phyloP scores from a whole-genome alignment of 1,139 yeast species.

The Saccharomyces pastorianus region DNA sequence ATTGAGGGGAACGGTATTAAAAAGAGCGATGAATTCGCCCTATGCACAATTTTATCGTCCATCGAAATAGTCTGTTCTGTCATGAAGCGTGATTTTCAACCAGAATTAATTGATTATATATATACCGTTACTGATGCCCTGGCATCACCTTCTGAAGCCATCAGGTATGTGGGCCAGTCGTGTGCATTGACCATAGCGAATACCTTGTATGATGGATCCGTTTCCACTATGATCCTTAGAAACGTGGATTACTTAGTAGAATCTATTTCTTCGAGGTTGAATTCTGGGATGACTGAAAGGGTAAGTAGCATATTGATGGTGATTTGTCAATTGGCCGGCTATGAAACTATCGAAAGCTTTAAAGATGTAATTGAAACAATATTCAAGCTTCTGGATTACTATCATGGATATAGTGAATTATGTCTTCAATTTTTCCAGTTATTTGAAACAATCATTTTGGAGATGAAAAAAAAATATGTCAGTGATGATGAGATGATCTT shows the following conservation, averaged over 20 bases:
- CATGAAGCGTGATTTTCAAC: slow-evolving; percentile 37
- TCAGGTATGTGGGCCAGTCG: slow-evolving; percentile 42
- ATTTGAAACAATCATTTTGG: slow-evolving; percentile 55
- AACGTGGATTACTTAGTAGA: slow-evolving; percentile 81
- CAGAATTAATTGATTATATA: slow-evolving; percentile 46
- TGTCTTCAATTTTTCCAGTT: slow-evolving; percentile 70
- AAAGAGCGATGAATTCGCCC: slow-evolving; percentile 11
- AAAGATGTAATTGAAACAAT: slow-evolving; percentile 66
- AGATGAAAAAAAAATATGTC: slow-evolving; percentile 40
- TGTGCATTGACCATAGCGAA: slow-evolving; percentile 43
- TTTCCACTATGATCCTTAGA: slow-evolving; percentile 47
- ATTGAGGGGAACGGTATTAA: slow-evolving; percentile 12
- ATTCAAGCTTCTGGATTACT: slow-evolving; percentile 70
- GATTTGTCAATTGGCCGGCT: slow-evolving; percentile 62
- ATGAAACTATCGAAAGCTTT: slow-evolving; percentile 54
- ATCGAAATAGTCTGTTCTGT: slow-evolving; percentile 36
- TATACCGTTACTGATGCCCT: slow-evolving; percentile 49
- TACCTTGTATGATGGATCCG: slow-evolving; percentile 48
- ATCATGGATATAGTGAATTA: slow-evolving; percentile 71
- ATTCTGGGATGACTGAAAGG: slow-evolving; percentile 66
- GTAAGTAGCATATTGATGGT: slow-evolving; percentile 64
- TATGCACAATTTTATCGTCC: slow-evolving; percentile 31
- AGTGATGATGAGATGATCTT: slow-evolving; percentile 17
- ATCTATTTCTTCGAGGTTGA: slow-evolving; percentile 57
- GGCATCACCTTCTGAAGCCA: slow-evolving; percentile 39